A percentile compares a stretch with the other conserved stretches of the same genome.
Conservation (phyloP, 2,329 filamentous ascomycete species). For the Meredithiella fracta region DNA sequence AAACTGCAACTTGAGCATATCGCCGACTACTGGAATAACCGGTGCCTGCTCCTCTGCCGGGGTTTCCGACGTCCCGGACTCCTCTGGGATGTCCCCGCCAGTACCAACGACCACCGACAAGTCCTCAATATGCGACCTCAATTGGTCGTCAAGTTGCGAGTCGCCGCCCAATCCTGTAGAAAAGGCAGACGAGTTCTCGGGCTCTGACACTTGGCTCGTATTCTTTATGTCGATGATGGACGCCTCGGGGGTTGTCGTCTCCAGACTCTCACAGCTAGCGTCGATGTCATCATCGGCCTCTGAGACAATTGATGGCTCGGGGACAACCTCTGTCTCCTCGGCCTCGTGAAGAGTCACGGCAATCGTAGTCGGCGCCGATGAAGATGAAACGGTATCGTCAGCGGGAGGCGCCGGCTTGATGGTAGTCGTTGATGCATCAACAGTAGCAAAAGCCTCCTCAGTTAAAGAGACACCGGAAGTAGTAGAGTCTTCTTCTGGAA, state of each 20-base stretch:
- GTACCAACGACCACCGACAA: neutral
- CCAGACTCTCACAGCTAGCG: constrained; percentile 10
- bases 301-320: constrained; percentile 14
- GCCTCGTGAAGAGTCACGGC: neutral
- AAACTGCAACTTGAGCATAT: constrained; percentile 90
- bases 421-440: neutral
- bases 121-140: constrained; percentile 3
- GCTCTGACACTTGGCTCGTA: constrained; percentile 13
- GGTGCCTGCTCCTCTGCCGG: neutral
- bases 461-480: constrained; percentile 1
- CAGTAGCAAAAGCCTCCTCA: constrained; percentile 9
- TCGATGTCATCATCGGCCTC: constrained; percentile 13
- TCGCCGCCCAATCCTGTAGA: constrained; percentile 11
- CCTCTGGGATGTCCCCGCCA: too few species aligned
- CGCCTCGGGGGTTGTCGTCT: constrained; percentile 8
- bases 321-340: constrained; percentile 12
- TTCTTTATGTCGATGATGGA: constrained; percentile 14
- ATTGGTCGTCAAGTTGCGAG: constrained; percentile 8
- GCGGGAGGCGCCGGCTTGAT: neutral
- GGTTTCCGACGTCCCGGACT: neutral
- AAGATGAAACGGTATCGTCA: neutral
- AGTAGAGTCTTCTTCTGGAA: neutral
- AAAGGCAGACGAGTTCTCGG: constrained; percentile 14
- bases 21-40: constrained; percentile 57
- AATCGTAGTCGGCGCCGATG: neutral